Percentiles rank a stretch among this genome's conserved stretches.
Evolutionary conservation across 768 basidiomycete species (phyloP).

Genomic region (Suillus hirtellus): DNA sequence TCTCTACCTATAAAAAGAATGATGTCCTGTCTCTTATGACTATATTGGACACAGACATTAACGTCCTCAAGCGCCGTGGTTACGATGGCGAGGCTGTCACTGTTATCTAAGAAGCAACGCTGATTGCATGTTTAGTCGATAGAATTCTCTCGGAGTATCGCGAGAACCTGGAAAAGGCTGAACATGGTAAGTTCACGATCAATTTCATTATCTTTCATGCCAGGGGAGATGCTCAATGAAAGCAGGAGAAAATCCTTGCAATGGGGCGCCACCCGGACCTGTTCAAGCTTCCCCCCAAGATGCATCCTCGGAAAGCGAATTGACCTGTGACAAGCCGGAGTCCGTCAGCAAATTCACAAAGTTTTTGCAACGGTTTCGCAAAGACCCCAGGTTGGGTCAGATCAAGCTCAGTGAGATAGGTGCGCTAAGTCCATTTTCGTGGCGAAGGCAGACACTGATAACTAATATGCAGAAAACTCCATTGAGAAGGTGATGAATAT

Average conservation of each 20-base stretch:
- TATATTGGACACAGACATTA: slow-evolving; percentile 84
- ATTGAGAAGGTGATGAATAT: slow-evolving; percentile 9
- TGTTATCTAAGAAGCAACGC: not conserved
- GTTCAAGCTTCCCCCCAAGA: not conserved
- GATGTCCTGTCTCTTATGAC: slow-evolving; percentile 88
- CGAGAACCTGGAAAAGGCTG: slow-evolving; percentile 1
- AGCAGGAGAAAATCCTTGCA: not conserved
- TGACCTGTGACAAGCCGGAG: no score
- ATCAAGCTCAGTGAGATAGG: slow-evolving; percentile 4
- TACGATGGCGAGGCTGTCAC: slow-evolving; percentile 60
- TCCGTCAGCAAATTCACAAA: not conserved
- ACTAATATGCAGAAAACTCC: not conserved
- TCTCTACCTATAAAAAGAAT: slow-evolving; percentile 72
- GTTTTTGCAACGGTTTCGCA: not conserved
- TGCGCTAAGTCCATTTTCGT: not conserved
- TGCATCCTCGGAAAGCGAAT: not conserved
- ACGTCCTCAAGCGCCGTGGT: slow-evolving; percentile 72
- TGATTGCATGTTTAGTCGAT: slow-evolving; percentile 11
- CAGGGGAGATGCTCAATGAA: not conserved
- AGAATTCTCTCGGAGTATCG: slow-evolving; percentile 8
- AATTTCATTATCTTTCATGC: not conserved
- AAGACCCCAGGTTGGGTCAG: slow-evolving; percentile 6
- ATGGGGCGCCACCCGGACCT: not conserved
- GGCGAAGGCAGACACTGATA: not conserved
- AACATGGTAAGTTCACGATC: not conserved